These are phyloP conservation scores for Guyanaporus albipodus DNA, from an alignment of 768 basidiomycete species.

Conservation along the genomic window DNA sequence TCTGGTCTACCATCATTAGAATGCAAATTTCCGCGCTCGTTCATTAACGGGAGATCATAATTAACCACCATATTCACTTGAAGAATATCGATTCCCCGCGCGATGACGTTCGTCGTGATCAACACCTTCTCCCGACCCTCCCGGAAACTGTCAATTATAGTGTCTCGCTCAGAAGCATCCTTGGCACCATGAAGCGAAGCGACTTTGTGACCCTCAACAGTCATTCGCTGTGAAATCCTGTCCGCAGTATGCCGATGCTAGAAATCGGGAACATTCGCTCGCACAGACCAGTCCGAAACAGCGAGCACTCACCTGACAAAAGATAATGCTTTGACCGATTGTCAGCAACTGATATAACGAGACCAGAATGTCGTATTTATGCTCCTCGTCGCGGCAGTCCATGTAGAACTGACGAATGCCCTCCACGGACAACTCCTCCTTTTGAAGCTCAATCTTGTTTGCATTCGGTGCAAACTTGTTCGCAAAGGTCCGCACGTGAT, in stretches of 20 bases:
- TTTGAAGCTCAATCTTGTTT: constrained; percentile 94
- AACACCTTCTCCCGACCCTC: constrained; percentile 95
- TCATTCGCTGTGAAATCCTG: constrained; percentile 87
- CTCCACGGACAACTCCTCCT: constrained; percentile 89
- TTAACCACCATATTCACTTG: constrained; percentile 99
- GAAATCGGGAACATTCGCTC: neutral
- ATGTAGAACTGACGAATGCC: constrained; percentile 97
- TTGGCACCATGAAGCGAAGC: constrained; percentile 95
- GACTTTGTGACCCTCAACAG: constrained; percentile 91
- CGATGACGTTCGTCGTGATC: constrained; percentile 98
- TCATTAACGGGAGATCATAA: constrained; percentile 90
- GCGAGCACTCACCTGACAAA: constrained; percentile 69
- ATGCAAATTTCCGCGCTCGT: constrained; percentile 50
- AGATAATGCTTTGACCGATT: constrained; percentile 98
- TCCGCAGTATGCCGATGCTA: constrained; percentile 92
- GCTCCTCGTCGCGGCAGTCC: constrained; percentile 87
- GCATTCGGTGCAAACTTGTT: constrained; percentile 88
- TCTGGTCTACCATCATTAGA: constrained; percentile 65
- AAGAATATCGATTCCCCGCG: constrained; percentile 95
- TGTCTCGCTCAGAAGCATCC: constrained; percentile 83
- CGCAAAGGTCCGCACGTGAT: constrained; percentile 89
- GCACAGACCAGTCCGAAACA: neutral
- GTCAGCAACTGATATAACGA: constrained; percentile 86
- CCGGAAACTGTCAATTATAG: constrained; percentile 91
- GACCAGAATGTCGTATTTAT: constrained; percentile 95